phyloP scores from a whole-genome alignment of 345 rosid species.

The Reutealis trisperma region DNA sequence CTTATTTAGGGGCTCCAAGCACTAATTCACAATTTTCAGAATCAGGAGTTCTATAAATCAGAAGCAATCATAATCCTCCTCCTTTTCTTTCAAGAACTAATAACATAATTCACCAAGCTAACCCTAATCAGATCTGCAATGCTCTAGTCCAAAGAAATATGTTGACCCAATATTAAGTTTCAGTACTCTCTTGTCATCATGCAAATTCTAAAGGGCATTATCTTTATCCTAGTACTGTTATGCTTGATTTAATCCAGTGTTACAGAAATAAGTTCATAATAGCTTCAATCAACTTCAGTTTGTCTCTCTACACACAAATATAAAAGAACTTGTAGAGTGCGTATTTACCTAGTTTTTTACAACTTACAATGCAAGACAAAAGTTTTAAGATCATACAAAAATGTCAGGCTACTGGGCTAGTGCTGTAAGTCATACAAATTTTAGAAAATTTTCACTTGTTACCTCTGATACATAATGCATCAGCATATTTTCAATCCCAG shows the following conservation, averaged over 20 bases:
- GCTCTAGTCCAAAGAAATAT: neutral
- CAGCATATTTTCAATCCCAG: slow-evolving; percentile 97
- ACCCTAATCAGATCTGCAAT: neutral
- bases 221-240: neutral
- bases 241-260: neutral
- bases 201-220: neutral
- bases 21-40: neutral
- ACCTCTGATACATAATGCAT: slow-evolving; percentile 99
- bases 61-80: neutral
- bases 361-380: neutral
- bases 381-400: neutral
- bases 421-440: neutral
- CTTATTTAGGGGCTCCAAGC: neutral
- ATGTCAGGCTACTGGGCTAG: neutral
- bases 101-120: neutral
- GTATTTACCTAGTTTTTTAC: neutral
- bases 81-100: too few species aligned
- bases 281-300: neutral
- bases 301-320: neutral
- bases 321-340: neutral
- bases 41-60: neutral
- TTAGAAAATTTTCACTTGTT: slow-evolving; percentile 19
- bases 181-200: neutral
- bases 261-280: neutral
- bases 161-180: neutral